Evolutionary conservation across 2,329 filamentous ascomycete genomes (phyloP).

Genomic region (Aspergillus thermomutatus): DNA sequence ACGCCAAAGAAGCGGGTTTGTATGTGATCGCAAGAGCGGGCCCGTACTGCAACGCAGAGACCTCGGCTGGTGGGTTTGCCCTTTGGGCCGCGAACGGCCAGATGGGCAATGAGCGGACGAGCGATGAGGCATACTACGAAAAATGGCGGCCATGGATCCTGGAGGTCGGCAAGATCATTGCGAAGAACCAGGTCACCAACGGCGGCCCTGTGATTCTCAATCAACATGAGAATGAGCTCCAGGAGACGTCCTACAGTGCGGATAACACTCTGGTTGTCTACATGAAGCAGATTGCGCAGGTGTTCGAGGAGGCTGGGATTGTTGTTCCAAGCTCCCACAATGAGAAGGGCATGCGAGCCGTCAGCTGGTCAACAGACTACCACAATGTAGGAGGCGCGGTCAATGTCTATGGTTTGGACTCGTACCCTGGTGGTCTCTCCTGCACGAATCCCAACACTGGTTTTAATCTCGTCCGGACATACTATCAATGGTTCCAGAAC

Average conservation of each 20-base stretch:
- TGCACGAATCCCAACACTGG: slow-evolving; percentile 50
- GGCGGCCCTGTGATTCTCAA: slow-evolving; percentile 51
- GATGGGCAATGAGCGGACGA: slow-evolving; percentile 43
- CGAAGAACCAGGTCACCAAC: slow-evolving; percentile 49
- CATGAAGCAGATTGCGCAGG: slow-evolving; percentile 51
- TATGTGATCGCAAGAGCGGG: slow-evolving; percentile 52
- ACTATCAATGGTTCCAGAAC: slow-evolving; percentile 57
- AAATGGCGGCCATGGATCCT: slow-evolving; percentile 49
- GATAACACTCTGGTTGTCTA: slow-evolving; percentile 49
- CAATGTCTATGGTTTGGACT: slow-evolving; percentile 38
- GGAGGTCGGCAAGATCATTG: slow-evolving; percentile 47
- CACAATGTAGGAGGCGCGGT: slow-evolving; percentile 55
- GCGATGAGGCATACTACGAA: slow-evolving; percentile 43
- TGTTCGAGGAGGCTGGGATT: slow-evolving; percentile 46
- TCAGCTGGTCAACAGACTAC: slow-evolving; percentile 56
- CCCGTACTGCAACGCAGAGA: slow-evolving; percentile 53
- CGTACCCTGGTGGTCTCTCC: slow-evolving; percentile 40
- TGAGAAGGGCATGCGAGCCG: slow-evolving; percentile 48
- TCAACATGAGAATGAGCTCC: slow-evolving; percentile 55
- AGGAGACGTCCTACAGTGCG: slow-evolving; percentile 42
- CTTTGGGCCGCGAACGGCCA: slow-evolving; percentile 49
- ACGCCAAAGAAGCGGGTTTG: slow-evolving; percentile 50
- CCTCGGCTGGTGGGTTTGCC: slow-evolving; percentile 46
- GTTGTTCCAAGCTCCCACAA: slow-evolving; percentile 51
- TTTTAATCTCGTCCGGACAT: slow-evolving; percentile 51